Conservation (phyloP, 495 filamentous ascomycete genomes). For the Chaetomidium leptoderma region DNA sequence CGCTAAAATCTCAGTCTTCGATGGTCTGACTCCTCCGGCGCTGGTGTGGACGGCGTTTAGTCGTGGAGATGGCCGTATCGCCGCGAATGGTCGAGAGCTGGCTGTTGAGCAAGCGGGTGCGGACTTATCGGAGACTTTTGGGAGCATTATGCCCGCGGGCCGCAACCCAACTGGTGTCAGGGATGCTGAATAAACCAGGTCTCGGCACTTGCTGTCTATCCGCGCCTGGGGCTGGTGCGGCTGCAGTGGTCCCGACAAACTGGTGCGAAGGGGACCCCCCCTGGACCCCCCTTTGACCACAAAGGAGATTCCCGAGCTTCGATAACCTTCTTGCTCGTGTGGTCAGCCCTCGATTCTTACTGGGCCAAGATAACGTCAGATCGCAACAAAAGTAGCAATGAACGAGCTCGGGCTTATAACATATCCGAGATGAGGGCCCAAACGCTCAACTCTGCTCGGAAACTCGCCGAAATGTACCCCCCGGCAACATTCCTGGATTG, state of each 20-base stretch:
- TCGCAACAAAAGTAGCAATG: background rate
- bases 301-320: background rate
- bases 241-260: background rate
- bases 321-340: constrained; percentile 12
- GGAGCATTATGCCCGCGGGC: background rate
- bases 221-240: background rate
- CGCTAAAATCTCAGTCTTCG: no score
- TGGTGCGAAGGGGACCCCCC: no score
- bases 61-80: no score
- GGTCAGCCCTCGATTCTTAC: background rate
- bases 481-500: background rate
- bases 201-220: background rate
- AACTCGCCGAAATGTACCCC: background rate
- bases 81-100: no score
- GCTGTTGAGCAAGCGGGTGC: background rate
- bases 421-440: background rate
- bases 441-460: background rate
- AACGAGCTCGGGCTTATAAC: background rate
- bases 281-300: background rate
- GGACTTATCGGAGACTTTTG: background rate
- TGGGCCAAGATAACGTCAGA: background rate
- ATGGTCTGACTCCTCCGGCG: no score
- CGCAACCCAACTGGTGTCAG: background rate
- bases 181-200: background rate
- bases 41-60: no score